These are phyloP conservation scores for Claviceps sp. DNA, from an alignment of 2,329 filamentous ascomycete species.

Conservation along the genomic window DNA sequence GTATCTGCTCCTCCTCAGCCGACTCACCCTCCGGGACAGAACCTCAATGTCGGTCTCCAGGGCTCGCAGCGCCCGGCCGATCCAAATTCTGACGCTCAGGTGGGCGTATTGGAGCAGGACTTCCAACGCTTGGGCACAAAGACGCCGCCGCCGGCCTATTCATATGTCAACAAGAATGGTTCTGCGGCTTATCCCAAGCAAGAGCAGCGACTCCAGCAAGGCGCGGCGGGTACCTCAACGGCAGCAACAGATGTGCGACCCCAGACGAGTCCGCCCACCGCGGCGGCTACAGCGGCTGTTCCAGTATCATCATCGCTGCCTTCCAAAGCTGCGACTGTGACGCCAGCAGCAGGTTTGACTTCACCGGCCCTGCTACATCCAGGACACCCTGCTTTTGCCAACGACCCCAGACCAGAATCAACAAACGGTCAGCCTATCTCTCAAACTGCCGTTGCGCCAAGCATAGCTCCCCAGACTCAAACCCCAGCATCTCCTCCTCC, in stretches of 20 bases:
- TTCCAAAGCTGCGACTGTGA: slow-evolving; percentile 1
- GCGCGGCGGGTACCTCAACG: slow-evolving; percentile 7
- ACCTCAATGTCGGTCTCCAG: background rate
- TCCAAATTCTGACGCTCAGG: slow-evolving; percentile 31
- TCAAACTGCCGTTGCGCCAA: slow-evolving; percentile 25
- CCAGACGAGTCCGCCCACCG: slow-evolving; percentile 4
- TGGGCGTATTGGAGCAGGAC: slow-evolving; percentile 71
- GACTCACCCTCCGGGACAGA: slow-evolving; percentile 2
- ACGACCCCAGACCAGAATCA: slow-evolving; percentile 50
- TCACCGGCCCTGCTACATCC: slow-evolving; percentile 42
- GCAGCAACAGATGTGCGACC: slow-evolving; percentile 9
- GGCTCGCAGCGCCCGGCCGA: slow-evolving; percentile 9
- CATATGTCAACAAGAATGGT: slow-evolving; percentile 49
- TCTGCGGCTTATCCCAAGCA: slow-evolving; percentile 61
- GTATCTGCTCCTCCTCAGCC: slow-evolving; percentile 31
- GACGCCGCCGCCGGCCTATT: slow-evolving; percentile 91
- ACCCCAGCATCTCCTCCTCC: slow-evolving; percentile 78
- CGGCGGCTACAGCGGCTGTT: slow-evolving; percentile 6
- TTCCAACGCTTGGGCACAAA: slow-evolving; percentile 71
- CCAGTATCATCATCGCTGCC: background rate
- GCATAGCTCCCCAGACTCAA: slow-evolving; percentile 27
- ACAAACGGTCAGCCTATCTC: slow-evolving; percentile 32
- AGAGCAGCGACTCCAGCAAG: slow-evolving; percentile 46
- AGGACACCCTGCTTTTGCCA: slow-evolving; percentile 82
- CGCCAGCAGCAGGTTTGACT: slow-evolving; percentile 19